Conservation (phyloP, 1,284 basidiomycete genomes). For the Porodaedalea pini region DNA sequence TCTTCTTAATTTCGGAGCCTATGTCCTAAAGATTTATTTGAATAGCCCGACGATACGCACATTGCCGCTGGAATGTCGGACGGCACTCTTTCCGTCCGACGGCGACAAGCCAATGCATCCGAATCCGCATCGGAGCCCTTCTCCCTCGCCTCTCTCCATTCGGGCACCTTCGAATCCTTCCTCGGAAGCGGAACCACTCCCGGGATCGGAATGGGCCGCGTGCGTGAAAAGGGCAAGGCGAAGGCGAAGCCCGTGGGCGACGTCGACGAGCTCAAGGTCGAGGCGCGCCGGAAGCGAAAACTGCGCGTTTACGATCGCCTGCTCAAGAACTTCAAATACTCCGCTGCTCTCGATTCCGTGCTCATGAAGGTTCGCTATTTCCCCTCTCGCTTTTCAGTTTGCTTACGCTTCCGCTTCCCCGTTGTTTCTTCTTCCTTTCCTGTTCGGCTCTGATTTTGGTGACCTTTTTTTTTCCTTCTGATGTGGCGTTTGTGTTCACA, state of each 20-base stretch:
- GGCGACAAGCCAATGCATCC: slow-evolving; percentile 74
- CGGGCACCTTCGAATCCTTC: slow-evolving; percentile 73
- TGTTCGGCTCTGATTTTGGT: not conserved
- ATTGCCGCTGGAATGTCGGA: slow-evolving; percentile 96
- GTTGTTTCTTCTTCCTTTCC: not conserved
- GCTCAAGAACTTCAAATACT: slow-evolving; percentile 93
- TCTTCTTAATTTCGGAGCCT: not conserved
- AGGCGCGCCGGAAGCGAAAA: slow-evolving; percentile 68
- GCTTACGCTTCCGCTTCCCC: not conserved
- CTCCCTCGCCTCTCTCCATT: slow-evolving; percentile 45
- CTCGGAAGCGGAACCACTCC: slow-evolving; percentile 51
- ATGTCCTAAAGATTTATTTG: not conserved
- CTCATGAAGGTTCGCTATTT: slow-evolving; percentile 64
- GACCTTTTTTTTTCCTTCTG: not conserved
- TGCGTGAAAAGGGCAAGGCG: slow-evolving; percentile 44
- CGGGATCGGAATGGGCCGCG: slow-evolving; percentile 51
- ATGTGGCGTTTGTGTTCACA: slow-evolving; percentile 30
- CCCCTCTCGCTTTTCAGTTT: not conserved
- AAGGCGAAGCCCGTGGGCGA: slow-evolving; percentile 49
- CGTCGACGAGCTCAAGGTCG: slow-evolving; percentile 70
- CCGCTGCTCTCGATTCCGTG: slow-evolving; percentile 89
- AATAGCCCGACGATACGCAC: slow-evolving; percentile 91
- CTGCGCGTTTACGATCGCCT: slow-evolving; percentile 87
- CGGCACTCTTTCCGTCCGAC: slow-evolving; percentile 87
- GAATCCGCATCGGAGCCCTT: slow-evolving; percentile 49